A percentile compares a stretch with the other conserved stretches of the same genome.
These are phyloP conservation scores for Wickerhamiella musiphila DNA, from an alignment of 805 yeast species.

Conservation along the genomic window DNA sequence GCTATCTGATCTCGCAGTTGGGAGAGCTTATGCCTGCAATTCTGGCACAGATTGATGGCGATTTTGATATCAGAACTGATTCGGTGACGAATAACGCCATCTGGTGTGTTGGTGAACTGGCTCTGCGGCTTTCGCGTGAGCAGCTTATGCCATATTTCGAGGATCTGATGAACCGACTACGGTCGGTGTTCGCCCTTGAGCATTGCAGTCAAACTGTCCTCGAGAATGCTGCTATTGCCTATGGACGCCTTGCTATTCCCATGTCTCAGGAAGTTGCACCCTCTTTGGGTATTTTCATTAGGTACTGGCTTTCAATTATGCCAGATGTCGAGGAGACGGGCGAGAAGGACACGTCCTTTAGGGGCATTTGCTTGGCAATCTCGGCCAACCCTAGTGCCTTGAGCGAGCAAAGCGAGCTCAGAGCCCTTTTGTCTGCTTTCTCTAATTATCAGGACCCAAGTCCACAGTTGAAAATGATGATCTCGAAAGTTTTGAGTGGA, in stretches of 20 bases:
- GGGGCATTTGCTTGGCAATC: constrained; percentile 63
- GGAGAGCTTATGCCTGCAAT: constrained; percentile 26
- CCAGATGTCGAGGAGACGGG: constrained; percentile 54
- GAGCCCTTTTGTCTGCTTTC: constrained; percentile 11
- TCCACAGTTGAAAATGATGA: constrained; percentile 16
- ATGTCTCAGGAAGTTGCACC: constrained; percentile 43
- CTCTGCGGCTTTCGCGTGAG: constrained; percentile 32
- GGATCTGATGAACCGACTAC: constrained; percentile 37
- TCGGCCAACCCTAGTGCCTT: constrained; percentile 50
- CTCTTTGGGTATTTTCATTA: constrained; percentile 38
- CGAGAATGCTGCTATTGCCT: constrained; percentile 78
- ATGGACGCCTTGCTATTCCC: constrained; percentile 66
- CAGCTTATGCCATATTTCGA: constrained; percentile 33
- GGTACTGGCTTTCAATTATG: constrained; percentile 58
- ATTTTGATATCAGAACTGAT: constrained; percentile 34
- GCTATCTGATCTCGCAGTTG: constrained; percentile 22
- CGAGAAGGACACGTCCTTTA: constrained; percentile 76
- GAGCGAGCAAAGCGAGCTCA: constrained; percentile 25
- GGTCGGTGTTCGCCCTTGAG: constrained; percentile 46
- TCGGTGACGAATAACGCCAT: constrained; percentile 77
- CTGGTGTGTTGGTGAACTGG: constrained; percentile 85
- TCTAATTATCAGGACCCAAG: constrained; percentile 20
- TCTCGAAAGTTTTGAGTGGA: constrained; percentile 14
- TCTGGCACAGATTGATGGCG: constrained; percentile 37
- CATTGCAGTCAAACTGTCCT: no score